These are phyloP conservation scores for Backusella tarrabulga DNA, from an alignment of 192 early-diverging fungal genomes.

Conservation along the genomic window DNA sequence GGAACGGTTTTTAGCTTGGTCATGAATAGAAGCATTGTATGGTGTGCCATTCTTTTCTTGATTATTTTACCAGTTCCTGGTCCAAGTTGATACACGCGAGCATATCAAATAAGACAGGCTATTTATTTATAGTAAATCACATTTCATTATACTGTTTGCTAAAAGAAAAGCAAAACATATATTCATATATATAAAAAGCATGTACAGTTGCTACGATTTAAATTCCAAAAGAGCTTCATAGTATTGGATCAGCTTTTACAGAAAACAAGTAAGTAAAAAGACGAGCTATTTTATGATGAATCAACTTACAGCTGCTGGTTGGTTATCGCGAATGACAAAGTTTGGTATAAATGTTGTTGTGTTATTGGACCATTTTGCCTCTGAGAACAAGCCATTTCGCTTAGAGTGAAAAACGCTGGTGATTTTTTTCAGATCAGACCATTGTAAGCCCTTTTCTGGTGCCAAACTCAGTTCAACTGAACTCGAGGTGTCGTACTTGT, in stretches of 20 bases:
- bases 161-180: neutral
- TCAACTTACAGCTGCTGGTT: neutral
- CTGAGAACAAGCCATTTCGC: neutral
- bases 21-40: no score
- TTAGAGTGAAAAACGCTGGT: neutral
- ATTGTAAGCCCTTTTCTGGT: neutral
- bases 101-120: neutral
- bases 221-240: neutral
- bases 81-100: no score
- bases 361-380: neutral
- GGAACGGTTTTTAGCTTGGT: no score
- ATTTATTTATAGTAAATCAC: neutral
- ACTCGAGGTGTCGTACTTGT: neutral
- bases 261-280: neutral
- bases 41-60: no score
- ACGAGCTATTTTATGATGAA: neutral
- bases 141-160: no score
- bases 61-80: no score
- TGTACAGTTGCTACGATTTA: neutral
- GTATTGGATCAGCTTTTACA: neutral
- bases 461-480: neutral
- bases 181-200: neutral
- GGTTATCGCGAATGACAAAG: neutral
- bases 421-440: neutral
- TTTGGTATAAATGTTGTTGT: neutral